Conservation (phyloP, 1,284 basidiomycete species). For the Phlebopus sp. region DNA sequence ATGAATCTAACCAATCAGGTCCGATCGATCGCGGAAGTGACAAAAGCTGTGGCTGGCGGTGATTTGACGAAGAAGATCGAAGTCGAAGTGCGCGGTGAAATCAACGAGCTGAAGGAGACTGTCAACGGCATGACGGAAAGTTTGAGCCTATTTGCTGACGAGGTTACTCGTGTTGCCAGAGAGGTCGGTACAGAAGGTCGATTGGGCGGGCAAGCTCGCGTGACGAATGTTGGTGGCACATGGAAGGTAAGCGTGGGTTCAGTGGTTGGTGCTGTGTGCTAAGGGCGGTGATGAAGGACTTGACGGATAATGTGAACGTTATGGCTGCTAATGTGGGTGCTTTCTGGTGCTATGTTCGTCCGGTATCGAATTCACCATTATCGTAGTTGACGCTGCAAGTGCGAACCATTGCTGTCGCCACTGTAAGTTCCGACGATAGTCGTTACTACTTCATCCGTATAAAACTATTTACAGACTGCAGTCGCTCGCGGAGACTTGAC, state of each 20-base stretch:
- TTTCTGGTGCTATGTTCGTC: not conserved
- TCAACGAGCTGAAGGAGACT: slow-evolving; percentile 82
- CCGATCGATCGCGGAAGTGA: slow-evolving; percentile 82
- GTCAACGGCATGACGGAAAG: slow-evolving; percentile 92
- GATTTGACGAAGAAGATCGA: slow-evolving; percentile 90
- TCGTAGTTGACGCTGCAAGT: slow-evolving; percentile 88
- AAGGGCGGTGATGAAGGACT: slow-evolving; percentile 44
- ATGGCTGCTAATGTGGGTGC: slow-evolving; percentile 77
- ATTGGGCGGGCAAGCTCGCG: slow-evolving; percentile 83
- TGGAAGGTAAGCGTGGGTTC: slow-evolving; percentile 71
- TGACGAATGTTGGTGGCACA: slow-evolving; percentile 91
- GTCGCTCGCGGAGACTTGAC: slow-evolving; percentile 94
- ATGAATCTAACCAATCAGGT: slow-evolving; percentile 93
- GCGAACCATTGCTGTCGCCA: slow-evolving; percentile 91
- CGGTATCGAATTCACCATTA: slow-evolving; percentile 5
- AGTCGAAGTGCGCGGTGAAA: slow-evolving; percentile 88
- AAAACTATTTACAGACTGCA: slow-evolving; percentile 58
- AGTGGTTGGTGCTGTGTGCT: not conserved
- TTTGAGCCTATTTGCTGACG: slow-evolving; percentile 83
- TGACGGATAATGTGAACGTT: slow-evolving; percentile 93
- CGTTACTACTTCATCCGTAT: not conserved
- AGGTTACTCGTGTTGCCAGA: slow-evolving; percentile 83
- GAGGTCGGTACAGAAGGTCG: slow-evolving; percentile 93
- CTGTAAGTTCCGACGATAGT: slow-evolving; percentile 40
- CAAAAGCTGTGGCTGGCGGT: slow-evolving; percentile 87